phyloP scores from a whole-genome alignment of 176 grass and related monocot species.

The Elymus sibiricus region DNA sequence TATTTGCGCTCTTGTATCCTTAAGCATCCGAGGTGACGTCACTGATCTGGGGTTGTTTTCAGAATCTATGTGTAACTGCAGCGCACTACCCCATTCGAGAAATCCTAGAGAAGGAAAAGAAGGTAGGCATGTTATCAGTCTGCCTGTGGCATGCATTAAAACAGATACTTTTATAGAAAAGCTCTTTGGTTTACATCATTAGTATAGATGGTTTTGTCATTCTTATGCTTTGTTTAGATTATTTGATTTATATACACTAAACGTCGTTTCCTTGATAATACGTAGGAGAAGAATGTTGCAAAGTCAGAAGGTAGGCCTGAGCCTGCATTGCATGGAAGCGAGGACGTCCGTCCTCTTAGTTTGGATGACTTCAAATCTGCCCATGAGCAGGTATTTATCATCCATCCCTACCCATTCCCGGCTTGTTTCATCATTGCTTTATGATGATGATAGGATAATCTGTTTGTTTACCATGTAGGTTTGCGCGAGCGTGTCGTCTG shows the following conservation, averaged over 20 bases:
- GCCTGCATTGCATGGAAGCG: constrained; percentile 69
- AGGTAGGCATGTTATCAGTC: constrained; percentile 43
- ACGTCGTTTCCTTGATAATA: not conserved
- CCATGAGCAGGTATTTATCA: constrained; percentile 79
- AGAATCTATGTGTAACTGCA: constrained; percentile 97
- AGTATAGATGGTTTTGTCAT: not conserved
- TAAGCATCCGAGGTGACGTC: not conserved
- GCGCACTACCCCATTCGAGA: constrained; percentile 95
- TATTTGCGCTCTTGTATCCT: constrained; percentile 10
- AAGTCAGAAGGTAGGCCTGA: constrained; percentile 59
- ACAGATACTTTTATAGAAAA: not conserved
- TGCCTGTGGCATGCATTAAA: constrained; percentile 14
- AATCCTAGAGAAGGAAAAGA: constrained; percentile 99
- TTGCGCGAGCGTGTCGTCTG: constrained; percentile 93
- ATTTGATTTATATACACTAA: not conserved
- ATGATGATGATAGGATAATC: not conserved
- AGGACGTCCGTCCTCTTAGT: constrained; percentile 83
- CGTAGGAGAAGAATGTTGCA: constrained; percentile 73
- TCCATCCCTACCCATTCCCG: not conserved
- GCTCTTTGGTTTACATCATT: not conserved
- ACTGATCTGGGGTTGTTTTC: constrained; percentile 24
- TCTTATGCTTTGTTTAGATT: not conserved
- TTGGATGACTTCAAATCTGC: constrained; percentile 94
- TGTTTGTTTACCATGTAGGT: constrained; percentile 43
- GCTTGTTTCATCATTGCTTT: not conserved